Conservation (phyloP, 352 stramenopile genomes). For the Phytopythium litorale region DNA sequence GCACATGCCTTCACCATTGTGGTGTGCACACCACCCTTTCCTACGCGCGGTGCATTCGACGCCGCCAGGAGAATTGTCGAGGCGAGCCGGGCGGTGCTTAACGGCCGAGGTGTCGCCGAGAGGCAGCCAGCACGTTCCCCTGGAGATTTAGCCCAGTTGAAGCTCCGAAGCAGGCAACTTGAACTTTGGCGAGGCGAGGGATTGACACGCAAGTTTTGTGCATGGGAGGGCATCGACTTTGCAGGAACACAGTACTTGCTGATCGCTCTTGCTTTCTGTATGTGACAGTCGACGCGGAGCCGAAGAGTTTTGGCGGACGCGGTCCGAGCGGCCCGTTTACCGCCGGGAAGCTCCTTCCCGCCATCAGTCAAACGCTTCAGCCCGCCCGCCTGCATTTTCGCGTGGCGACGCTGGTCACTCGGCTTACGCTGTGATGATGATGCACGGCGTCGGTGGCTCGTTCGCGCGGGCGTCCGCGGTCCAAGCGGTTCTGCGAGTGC, state of each 20-base stretch:
- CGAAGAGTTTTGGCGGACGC: not conserved
- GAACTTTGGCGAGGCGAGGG: not conserved
- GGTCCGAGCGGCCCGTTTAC: not conserved
- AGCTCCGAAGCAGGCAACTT: not conserved
- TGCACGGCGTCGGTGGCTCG: not conserved
- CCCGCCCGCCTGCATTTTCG: not conserved
- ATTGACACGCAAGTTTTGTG: constrained; percentile 3
- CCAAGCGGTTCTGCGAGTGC: not conserved
- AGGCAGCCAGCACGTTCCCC: not conserved
- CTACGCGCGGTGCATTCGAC: not conserved
- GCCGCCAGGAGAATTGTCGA: not conserved
- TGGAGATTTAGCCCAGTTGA: not conserved
- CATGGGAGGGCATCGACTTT: not conserved
- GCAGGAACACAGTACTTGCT: not conserved
- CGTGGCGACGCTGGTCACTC: not conserved
- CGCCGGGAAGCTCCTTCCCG: not conserved
- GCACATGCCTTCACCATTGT: too few relatives aligned
- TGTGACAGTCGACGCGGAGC: not conserved
- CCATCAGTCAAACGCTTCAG: constrained; percentile 1
- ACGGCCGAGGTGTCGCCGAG: not conserved
- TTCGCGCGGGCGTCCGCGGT: not conserved
- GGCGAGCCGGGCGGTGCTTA: not conserved
- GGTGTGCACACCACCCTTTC: too few relatives aligned
- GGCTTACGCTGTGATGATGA: not conserved
- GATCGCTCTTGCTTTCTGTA: not conserved